Evolutionary conservation across 108 stramenopile species (phyloP).

Genomic region (Seminavis robusta): DNA sequence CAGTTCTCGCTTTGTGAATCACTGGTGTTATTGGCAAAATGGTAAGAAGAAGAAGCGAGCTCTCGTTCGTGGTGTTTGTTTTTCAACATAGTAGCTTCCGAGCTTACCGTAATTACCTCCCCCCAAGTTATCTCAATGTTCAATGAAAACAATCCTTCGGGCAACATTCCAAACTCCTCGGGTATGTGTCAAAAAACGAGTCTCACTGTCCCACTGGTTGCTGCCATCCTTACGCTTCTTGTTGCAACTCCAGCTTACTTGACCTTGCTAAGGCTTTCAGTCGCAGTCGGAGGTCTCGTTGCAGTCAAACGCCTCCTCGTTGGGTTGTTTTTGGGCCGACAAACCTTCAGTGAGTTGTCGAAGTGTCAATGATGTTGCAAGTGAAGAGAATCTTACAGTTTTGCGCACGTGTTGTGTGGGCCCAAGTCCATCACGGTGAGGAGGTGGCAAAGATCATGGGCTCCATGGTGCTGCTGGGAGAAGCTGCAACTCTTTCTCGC

Average conservation of each 20-base stretch:
- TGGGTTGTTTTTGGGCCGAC: constrained; percentile 56
- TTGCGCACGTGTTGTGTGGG: too few species aligned
- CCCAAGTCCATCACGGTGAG: constrained; percentile 47
- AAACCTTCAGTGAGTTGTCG: constrained; percentile 33
- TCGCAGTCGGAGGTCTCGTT: constrained; percentile 35
- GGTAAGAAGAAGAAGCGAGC: too few species aligned
- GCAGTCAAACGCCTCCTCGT: constrained; percentile 59
- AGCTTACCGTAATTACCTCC: too few species aligned
- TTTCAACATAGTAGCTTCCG: too few species aligned
- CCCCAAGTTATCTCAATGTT: constrained; percentile 45
- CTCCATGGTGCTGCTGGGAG: constrained; percentile 56
- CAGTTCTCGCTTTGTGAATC: constrained; percentile 23
- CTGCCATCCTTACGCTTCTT: too few species aligned
- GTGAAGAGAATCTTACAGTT: too few species aligned
- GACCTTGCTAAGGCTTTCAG: constrained; percentile 28
- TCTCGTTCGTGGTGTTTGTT: too few species aligned
- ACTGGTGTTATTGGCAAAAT: constrained; percentile 60
- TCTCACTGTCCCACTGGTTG: too few species aligned
- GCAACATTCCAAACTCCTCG: constrained; percentile 12
- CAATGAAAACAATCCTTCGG: constrained; percentile 44
- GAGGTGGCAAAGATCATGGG: constrained; percentile 53
- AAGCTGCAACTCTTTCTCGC: constrained; percentile 46
- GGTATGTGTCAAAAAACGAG: background rate
- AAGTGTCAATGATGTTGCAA: constrained; percentile 4
- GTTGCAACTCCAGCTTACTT: constrained; percentile 3